These are phyloP conservation scores for Ogataea degrootiae DNA, from an alignment of 805 yeast genomes.

Conservation along the genomic window DNA sequence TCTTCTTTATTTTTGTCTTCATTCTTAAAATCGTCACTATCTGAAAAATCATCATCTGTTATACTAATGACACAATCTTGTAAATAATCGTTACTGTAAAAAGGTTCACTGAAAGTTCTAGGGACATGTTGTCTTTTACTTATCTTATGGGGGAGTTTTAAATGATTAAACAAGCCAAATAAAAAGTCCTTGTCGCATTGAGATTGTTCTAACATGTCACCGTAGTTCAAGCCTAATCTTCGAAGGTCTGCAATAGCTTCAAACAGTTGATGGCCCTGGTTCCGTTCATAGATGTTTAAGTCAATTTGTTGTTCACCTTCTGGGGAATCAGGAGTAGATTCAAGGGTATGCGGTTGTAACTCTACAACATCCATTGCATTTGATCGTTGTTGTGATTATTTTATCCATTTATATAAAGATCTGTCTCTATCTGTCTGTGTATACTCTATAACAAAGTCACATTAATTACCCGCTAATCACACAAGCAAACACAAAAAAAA, in stretches of 20 bases:
- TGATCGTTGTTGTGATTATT: neutral
- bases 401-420: too few species aligned
- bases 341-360: neutral
- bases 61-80: conserved; percentile 12
- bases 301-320: conserved; percentile 6
- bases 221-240: conserved; percentile 17
- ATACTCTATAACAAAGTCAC: too few species aligned
- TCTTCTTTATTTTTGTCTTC: conserved; percentile 1
- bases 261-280: conserved; percentile 13
- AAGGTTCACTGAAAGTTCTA: conserved; percentile 4
- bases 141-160: conserved; percentile 5
- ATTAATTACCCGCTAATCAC: too few species aligned
- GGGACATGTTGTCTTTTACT: neutral
- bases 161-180: conserved; percentile 6
- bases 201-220: conserved; percentile 14
- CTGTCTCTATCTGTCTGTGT: too few species aligned
- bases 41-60: conserved; percentile 38
- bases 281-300: conserved; percentile 4
- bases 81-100: conserved; percentile 17
- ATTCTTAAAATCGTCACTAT: conserved; percentile 18
- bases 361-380: neutral
- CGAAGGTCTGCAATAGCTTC: conserved; percentile 21
- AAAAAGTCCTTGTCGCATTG: conserved; percentile 16
- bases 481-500: too few species aligned
- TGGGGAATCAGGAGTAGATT: too few species aligned